Evolutionary conservation across 306 rosid genomes (phyloP), one percentile per base, ranked within the genome.

Genomic region (Prunus persica): DNA sequence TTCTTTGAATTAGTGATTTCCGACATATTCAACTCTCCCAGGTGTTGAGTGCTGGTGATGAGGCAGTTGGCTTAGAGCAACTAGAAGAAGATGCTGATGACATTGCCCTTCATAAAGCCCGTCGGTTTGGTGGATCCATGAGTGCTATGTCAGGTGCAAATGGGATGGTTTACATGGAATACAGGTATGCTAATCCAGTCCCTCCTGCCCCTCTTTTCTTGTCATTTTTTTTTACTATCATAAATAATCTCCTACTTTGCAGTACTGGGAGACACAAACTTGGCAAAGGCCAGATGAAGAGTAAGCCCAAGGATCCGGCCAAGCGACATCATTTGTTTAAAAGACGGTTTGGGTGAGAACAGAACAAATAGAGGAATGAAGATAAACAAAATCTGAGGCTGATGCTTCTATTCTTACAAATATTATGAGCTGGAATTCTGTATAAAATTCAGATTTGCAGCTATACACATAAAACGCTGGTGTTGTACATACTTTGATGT

Each of bases 91-190:
- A 92, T 78, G 75, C 95, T 15, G 97, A 95, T 80, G 97, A 92
- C 71, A 83, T 95, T 77, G 93, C 98, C 13, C 95, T 92, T 51
- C 80, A 76, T 68, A 82, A 78, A 74, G 89, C 91, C 43, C 96
- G 95, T 16, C 96, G 95, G 24, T 84, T 73, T 32, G 82, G 76
- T 64, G 96, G 88, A 80, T 89, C 97, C 38, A 89, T 94, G 98
- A 94, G 96, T 66, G 92, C 91, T 14, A 89, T 95, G 96, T 95
- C 98, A 4, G 98, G 98, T 63, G 97, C 98, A 49, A 88, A 90
- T 64, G 97, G 98, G 75, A 89, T 85, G 92, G 87, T 88, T 73
- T 94, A 94, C 84, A 92, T 94, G 98, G 98, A 94, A 64, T 94
- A 90, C 87, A 86, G 98, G 98, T 92, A 43, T 19, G 76, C 60